These are phyloP conservation scores for Sugiyamaella castrensis DNA, from an alignment of 1,139 yeast species.

Conservation along the genomic window DNA sequence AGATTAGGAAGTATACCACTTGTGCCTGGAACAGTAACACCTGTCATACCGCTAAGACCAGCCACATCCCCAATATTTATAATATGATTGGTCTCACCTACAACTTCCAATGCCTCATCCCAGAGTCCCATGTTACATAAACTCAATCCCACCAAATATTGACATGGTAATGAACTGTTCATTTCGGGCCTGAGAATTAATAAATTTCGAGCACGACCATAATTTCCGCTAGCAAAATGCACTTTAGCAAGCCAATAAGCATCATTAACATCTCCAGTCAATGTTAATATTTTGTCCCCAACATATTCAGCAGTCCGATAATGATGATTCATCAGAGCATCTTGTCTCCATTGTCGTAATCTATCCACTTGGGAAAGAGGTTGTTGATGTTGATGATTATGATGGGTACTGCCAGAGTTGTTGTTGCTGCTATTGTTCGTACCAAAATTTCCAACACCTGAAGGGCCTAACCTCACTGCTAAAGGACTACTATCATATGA, in stretches of 20 bases:
- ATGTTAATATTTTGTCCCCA: constrained; percentile 83
- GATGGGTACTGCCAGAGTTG: not conserved
- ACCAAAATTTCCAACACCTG: not conserved
- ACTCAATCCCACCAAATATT: constrained; percentile 79
- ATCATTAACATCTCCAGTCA: constrained; percentile 82
- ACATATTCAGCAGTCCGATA: constrained; percentile 85
- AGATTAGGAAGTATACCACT: not conserved
- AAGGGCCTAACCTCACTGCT: constrained; percentile 4
- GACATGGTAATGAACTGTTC: constrained; percentile 62
- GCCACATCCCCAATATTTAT: not conserved
- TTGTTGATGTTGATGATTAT: not conserved
- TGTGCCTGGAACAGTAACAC: not conserved
- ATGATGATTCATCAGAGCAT: constrained; percentile 90
- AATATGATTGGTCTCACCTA: constrained; percentile 67
- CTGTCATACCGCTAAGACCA: not conserved
- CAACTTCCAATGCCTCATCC: constrained; percentile 85
- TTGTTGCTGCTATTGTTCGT: not conserved
- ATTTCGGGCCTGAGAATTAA: constrained; percentile 36
- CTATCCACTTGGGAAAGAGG: constrained; percentile 74
- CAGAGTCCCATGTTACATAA: constrained; percentile 69
- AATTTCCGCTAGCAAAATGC: constrained; percentile 70
- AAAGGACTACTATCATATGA: constrained; percentile 10
- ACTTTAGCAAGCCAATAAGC: constrained; percentile 97
- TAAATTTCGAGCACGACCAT: constrained; percentile 72
- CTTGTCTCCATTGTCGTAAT: constrained; percentile 88